These are phyloP conservation scores for Colletotrichum cuscutae DNA, from an alignment of 2,329 filamentous ascomycete genomes.

Conservation along the genomic window DNA sequence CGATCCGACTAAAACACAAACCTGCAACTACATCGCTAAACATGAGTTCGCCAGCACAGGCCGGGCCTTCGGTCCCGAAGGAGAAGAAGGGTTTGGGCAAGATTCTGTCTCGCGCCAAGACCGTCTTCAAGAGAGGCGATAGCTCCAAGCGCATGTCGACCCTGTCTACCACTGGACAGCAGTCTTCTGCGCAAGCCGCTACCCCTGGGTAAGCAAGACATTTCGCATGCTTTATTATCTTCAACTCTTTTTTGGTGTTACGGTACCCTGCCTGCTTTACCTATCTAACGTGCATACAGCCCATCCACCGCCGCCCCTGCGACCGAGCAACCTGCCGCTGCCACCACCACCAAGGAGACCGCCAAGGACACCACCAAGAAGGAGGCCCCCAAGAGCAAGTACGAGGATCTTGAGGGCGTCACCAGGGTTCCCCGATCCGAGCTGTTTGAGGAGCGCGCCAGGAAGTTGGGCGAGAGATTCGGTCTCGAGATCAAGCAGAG, in stretches of 20 bases:
- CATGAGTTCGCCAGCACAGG: constrained; percentile 57
- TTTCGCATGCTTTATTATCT: neutral
- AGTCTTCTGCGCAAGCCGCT: constrained; percentile 19
- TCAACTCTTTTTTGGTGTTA: neutral
- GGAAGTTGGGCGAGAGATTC: constrained; percentile 64
- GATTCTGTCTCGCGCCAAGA: constrained; percentile 60
- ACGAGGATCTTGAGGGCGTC: constrained; percentile 38
- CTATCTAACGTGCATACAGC: constrained; percentile 22
- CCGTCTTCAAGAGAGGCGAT: constrained; percentile 59
- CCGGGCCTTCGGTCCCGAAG: constrained; percentile 46
- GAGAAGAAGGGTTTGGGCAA: constrained; percentile 60
- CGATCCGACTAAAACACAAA: neutral
- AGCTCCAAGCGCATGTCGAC: constrained; percentile 35
- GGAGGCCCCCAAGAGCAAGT: constrained; percentile 32
- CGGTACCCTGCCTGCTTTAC: neutral
- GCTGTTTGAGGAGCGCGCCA: constrained; percentile 66
- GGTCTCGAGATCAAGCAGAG: constrained; percentile 65
- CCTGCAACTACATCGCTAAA: constrained; percentile 16
- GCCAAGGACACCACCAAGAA: constrained; percentile 35
- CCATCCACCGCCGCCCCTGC: constrained; percentile 13
- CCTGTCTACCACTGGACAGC: constrained; percentile 21
- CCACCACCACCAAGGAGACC: constrained; percentile 24
- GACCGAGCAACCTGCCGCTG: constrained; percentile 9
- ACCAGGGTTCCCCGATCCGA: constrained; percentile 59
- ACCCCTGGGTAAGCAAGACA: constrained; percentile 24